Percentiles rank a stretch among this genome's conserved stretches.
Evolutionary conservation across 768 basidiomycete species (phyloP).

Genomic region (Boletus rufocinnamomeus): DNA sequence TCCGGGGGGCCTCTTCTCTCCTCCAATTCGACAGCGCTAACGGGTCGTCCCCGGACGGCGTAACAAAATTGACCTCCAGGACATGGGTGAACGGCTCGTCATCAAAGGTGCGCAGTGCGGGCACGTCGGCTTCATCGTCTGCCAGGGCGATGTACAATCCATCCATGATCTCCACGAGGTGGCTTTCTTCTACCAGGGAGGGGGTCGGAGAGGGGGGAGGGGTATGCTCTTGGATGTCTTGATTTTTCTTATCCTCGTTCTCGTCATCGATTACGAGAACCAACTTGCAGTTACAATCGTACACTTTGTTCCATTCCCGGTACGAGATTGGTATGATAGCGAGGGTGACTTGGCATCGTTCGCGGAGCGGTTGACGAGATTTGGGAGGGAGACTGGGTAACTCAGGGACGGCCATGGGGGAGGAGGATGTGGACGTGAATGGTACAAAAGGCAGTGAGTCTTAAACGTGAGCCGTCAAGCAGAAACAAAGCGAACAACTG

Average conservation of each 20-base stretch:
- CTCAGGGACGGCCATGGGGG: neutral
- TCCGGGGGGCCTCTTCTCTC: neutral
- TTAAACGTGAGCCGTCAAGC: neutral
- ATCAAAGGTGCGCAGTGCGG: constrained; percentile 12
- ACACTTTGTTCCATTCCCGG: neutral
- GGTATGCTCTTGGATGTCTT: neutral
- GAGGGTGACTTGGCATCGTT: constrained; percentile 12
- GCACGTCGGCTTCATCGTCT: constrained; percentile 13
- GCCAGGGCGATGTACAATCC: constrained; percentile 25
- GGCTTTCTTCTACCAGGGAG: neutral
- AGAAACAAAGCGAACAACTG: neutral
- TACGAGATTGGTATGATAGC: constrained; percentile 13
- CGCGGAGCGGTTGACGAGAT: constrained; percentile 7
- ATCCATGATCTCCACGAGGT: constrained; percentile 13
- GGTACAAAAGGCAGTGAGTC: neutral
- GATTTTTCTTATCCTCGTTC: neutral
- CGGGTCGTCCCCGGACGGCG: neutral
- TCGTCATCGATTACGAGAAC: constrained; percentile 11
- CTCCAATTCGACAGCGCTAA: neutral
- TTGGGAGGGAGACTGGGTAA: neutral
- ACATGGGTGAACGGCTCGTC: constrained; percentile 23
- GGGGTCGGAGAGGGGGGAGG: neutral
- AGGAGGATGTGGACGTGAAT: neutral
- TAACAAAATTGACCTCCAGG: constrained; percentile 14
- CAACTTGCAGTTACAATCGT: neutral